These are phyloP conservation scores for Globisporangium cylindrosporum DNA, from an alignment of 352 stramenopile species.

Conservation along the genomic window DNA sequence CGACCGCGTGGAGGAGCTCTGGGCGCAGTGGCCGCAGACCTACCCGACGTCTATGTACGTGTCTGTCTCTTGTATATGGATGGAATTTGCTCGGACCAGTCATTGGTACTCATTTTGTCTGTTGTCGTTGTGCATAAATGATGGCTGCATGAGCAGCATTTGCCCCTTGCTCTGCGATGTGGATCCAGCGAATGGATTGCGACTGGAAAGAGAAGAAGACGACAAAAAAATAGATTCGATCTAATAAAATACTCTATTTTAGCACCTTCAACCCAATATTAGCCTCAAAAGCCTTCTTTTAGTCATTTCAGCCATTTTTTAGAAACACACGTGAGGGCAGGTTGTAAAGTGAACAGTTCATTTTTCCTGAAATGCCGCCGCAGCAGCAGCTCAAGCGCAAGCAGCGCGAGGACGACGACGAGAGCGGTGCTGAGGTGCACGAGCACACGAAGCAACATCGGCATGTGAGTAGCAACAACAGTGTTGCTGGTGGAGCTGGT, in stretches of 20 bases:
- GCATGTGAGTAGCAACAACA: background rate
- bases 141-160: constrained; percentile 31
- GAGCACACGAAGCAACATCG: background rate
- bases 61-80: background rate
- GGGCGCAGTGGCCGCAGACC: constrained; percentile 56
- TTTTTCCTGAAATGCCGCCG: background rate
- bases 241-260: no score
- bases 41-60: constrained; percentile 49
- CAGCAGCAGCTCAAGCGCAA: constrained; percentile 29
- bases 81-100: no score
- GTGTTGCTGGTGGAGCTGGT: background rate
- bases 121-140: background rate
- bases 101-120: background rate
- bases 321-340: no score
- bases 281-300: no score
- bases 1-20: constrained; percentile 67
- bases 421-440: constrained; percentile 11
- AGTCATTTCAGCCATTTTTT: no score
- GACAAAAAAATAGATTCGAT: background rate
- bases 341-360: no score
- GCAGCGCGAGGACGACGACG: constrained; percentile 6
- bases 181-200: constrained; percentile 9
- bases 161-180: constrained; percentile 68
- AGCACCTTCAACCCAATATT: no score
- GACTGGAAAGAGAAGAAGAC: constrained; percentile 1